Evolutionary conservation across 345 rosid genomes (phyloP).

Genomic region (Citrus maxima): DNA sequence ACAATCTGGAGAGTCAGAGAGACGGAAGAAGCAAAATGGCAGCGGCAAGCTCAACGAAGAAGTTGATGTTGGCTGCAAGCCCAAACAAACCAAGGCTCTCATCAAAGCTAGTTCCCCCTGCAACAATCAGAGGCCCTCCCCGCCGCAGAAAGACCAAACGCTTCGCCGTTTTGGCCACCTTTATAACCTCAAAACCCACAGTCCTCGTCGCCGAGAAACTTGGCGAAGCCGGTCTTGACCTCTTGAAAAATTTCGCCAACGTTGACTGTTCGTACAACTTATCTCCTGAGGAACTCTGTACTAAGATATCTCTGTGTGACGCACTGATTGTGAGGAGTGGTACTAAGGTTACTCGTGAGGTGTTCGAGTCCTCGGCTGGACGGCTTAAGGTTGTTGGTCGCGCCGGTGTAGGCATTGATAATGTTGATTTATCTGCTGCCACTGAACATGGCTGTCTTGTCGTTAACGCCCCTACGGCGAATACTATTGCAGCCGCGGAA

Average conservation of each 20-base stretch:
- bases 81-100: not conserved
- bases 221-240: constrained; percentile 37
- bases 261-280: constrained; percentile 44
- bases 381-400: constrained; percentile 44
- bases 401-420: constrained; percentile 51
- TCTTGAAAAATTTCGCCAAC: constrained; percentile 31
- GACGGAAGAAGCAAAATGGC: constrained; percentile 4
- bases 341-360: constrained; percentile 39
- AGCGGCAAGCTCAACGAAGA: constrained; percentile 1
- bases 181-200: constrained; percentile 21
- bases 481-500: constrained; percentile 47
- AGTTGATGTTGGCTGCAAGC: not conserved
- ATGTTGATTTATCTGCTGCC: constrained; percentile 43
- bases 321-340: constrained; percentile 44
- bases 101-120: constrained; percentile 5
- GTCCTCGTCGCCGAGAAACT: constrained; percentile 36
- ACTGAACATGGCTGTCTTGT: constrained; percentile 48
- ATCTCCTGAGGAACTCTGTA: constrained; percentile 32
- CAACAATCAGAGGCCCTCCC: not conserved
- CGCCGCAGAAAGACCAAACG: constrained; percentile 2
- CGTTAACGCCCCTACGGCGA: constrained; percentile 48
- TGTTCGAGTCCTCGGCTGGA: constrained; percentile 41
- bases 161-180: constrained; percentile 17
- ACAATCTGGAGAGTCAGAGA: not conserved
- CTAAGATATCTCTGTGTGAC: constrained; percentile 41